A percentile compares a stretch with the other conserved stretches of the same genome.
These are phyloP conservation scores for Westerdykella aurantiaca DNA, from an alignment of 2,329 filamentous ascomycete species.

Conservation along the genomic window DNA sequence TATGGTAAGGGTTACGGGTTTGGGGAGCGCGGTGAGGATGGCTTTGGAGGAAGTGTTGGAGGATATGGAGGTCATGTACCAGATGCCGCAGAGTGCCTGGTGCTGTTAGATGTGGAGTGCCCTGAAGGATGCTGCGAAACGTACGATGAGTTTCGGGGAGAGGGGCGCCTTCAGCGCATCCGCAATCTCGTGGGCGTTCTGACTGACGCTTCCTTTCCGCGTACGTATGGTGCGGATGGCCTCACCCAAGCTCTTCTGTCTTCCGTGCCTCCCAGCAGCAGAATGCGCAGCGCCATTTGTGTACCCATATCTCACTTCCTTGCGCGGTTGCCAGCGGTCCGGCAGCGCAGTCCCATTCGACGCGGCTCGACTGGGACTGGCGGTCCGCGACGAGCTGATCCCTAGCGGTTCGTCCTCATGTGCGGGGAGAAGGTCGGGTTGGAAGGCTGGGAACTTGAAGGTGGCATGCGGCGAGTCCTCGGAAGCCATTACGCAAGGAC, in stretches of 20 bases:
- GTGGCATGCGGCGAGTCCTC: constrained; percentile 31
- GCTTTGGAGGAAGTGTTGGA: constrained; percentile 98
- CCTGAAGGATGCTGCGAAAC: constrained; percentile 14
- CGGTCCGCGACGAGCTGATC: constrained; percentile 28
- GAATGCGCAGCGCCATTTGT: constrained; percentile 34
- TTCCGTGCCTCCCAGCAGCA: constrained; percentile 48
- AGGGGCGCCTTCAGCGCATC: constrained; percentile 86
- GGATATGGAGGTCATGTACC: constrained; percentile 92
- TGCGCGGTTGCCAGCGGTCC: constrained; percentile 59
- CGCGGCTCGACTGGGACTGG: constrained; percentile 26
- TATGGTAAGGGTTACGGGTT: constrained; percentile 84
- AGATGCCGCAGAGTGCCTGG: constrained; percentile 77
- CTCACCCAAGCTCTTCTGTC: constrained; percentile 84
- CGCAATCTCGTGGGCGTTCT: constrained; percentile 89
- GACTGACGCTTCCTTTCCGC: constrained; percentile 77
- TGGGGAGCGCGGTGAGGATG: constrained; percentile 85
- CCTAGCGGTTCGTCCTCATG: constrained; percentile 34
- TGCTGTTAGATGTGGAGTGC: constrained; percentile 12
- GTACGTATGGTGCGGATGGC: constrained; percentile 78
- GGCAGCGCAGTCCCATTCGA: constrained; percentile 25
- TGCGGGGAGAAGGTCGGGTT: constrained; percentile 37
- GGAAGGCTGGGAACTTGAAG: constrained; percentile 44
- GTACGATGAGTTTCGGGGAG: constrained; percentile 80
- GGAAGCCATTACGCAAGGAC: constrained; percentile 22
- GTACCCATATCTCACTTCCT: constrained; percentile 46